Conservation (phyloP, 441 rosid species). For the Daphne laureola region DNA sequence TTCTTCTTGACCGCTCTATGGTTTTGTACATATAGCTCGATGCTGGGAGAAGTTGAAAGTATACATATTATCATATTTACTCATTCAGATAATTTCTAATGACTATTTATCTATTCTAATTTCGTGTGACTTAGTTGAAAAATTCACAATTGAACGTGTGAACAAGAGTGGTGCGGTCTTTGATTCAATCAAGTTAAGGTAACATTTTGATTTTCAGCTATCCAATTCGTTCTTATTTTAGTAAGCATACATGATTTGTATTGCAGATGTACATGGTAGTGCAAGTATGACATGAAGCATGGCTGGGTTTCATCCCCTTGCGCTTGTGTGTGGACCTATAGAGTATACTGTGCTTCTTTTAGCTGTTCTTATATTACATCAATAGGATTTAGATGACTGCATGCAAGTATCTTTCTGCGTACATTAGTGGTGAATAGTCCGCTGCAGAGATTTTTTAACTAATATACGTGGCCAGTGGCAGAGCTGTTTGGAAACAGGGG, state of each 20-base stretch:
- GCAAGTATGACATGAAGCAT: neutral
- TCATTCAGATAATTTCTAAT: constrained; percentile 7
- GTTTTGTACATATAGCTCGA: neutral
- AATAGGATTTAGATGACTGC: too few relatives aligned
- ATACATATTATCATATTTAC: neutral
- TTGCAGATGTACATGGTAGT: neutral
- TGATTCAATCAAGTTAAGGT: constrained; percentile 84
- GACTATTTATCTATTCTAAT: constrained; percentile 16
- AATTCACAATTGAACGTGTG: constrained; percentile 75
- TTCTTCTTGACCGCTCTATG: constrained; percentile 5
- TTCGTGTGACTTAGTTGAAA: constrained; percentile 56
- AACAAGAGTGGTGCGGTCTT: constrained; percentile 88
- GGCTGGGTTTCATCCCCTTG: constrained; percentile 4
- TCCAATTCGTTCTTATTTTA: neutral
- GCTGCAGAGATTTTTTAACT: too few relatives aligned
- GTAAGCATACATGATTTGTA: constrained; percentile 2
- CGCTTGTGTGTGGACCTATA: neutral
- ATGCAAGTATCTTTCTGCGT: too few relatives aligned
- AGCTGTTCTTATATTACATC: too few relatives aligned
- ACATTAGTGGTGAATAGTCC: too few relatives aligned
- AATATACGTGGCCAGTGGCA: too few relatives aligned
- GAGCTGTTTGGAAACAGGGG: too few relatives aligned
- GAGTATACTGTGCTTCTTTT: too few relatives aligned
- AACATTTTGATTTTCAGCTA: constrained; percentile 17
- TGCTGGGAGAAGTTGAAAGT: constrained; percentile 2